phyloP scores from a whole-genome alignment of 2,329 filamentous ascomycete species.

The Fusarium sp. region DNA sequence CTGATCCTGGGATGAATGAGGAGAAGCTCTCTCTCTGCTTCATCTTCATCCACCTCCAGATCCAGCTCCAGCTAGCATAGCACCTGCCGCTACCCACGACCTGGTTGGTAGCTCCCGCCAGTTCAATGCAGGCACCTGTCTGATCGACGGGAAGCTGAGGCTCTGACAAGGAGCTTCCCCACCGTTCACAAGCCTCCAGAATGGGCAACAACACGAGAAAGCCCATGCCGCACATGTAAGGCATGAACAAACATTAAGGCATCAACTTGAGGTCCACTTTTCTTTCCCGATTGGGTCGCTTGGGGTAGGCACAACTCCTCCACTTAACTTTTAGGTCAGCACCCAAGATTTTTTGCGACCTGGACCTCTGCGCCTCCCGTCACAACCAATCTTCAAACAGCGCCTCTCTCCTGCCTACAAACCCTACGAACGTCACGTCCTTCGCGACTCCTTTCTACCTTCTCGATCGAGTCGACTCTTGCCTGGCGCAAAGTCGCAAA shows the following conservation, averaged over 20 bases:
- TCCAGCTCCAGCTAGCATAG: not conserved
- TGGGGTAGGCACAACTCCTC: constrained; percentile 6
- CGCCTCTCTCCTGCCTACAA: constrained; percentile 26
- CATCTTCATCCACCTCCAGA: constrained; percentile 2
- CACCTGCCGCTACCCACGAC: constrained; percentile 1
- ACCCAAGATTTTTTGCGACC: constrained; percentile 40
- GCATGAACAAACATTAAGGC: not conserved
- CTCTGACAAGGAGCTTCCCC: constrained; percentile 14
- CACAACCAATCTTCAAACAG: constrained; percentile 32
- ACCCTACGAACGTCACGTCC: constrained; percentile 25
- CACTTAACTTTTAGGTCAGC: constrained; percentile 37
- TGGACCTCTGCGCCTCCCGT: constrained; percentile 34
- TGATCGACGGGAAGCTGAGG: constrained; percentile 8
- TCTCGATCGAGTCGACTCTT: constrained; percentile 41
- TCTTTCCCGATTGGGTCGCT: not conserved
- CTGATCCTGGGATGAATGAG: constrained; percentile 20
- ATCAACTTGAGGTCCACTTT: not conserved
- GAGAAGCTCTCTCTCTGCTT: constrained; percentile 1
- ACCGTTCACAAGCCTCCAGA: constrained; percentile 16
- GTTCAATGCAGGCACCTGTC: constrained; percentile 26
- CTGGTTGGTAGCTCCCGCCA: constrained; percentile 14
- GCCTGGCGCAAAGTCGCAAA: constrained; percentile 52
- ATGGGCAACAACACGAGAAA: not conserved
- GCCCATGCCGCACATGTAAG: not conserved
- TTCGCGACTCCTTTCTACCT: constrained; percentile 25